Evolutionary conservation across 73 alveolate species (phyloP), one percentile per base, ranked within the genome.

Genomic region (Paramecium primaurelia): DNA sequence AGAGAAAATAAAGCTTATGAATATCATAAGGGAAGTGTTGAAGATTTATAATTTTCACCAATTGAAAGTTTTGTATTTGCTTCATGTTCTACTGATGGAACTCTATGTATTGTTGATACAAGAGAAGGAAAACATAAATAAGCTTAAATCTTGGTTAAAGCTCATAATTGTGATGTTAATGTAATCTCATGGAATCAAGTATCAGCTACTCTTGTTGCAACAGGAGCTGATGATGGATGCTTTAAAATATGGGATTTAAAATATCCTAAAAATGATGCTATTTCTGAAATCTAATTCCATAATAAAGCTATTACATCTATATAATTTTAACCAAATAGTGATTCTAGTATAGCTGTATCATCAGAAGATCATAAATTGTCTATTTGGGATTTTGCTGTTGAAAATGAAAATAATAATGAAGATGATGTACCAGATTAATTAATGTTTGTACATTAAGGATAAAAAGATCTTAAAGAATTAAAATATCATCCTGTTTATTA

Each of bases 151-250:
- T 80, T 95, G 36, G 59, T 92, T 84, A 86, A 95, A 71, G 96
- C 98, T 5, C 98, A 95, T 49, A 90, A 86, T 22, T 92, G 97
- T 69, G 98, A 95, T 94, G 97, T 95, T 25, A 95, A 95, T 94
- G 97, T 94, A 5, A 87, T 95, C 7, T 94, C 97, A 84, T 95
- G 98, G 98, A 95, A 95, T 88, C 38, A 94, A 51, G 92, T 93
- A 25, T 93, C 94, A 85, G 86, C 93, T 92, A 94, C 92, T 93
- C 71, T 94, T n/a, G 86, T 95, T 28, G 98, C 98, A 8, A 91
- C 97, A 34, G 98, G 98, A 5, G 98, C 96, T 54, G 98, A 95
- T 95, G 98, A 95, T 93, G 95, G 95, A 54, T 93, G 95, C 36
- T 95, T 95, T 89, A 95, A 95, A 92, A 96, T 95, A 25, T 95